Percentiles rank a stretch among this genome's conserved stretches.
These are phyloP conservation scores for Trametes coccinea DNA, from an alignment of 768 basidiomycete species.

Conservation along the genomic window DNA sequence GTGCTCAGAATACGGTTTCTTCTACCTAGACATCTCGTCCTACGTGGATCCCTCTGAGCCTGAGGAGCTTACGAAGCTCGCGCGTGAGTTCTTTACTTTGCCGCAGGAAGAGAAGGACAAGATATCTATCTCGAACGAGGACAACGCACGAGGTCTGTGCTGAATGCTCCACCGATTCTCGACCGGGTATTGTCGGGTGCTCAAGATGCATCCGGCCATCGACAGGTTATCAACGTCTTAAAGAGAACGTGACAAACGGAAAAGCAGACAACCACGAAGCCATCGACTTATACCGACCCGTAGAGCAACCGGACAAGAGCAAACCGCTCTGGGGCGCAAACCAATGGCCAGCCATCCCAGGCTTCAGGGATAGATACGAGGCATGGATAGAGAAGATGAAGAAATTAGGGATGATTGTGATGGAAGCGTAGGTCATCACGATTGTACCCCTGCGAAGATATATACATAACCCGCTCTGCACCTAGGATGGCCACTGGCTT, in stretches of 20 bases:
- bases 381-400: conserved; percentile 88
- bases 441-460: not conserved
- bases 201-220: not conserved
- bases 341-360: conserved; percentile 72
- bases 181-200: too few relatives aligned
- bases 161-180: too few relatives aligned
- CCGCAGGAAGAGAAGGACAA: conserved; percentile 63
- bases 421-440: conserved; percentile 71
- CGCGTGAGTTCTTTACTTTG: conserved; percentile 68
- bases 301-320: conserved; percentile 66
- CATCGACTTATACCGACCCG: conserved; percentile 79
- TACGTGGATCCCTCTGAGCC: conserved; percentile 59
- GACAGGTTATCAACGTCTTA: conserved; percentile 75
- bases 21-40: conserved; percentile 75
- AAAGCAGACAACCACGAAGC: conserved; percentile 86
- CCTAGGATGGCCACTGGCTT: conserved; percentile 80
- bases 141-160: conserved; percentile 70
- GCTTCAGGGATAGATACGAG: conserved; percentile 66
- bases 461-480: not conserved
- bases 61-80: conserved; percentile 64
- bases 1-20: conserved; percentile 82
- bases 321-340: conserved; percentile 82
- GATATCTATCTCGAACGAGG: conserved; percentile 66
- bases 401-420: conserved; percentile 71
- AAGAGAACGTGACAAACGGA: conserved; percentile 85